Percentiles rank a stretch among this genome's conserved stretches.
phyloP scores from a whole-genome alignment of 2,329 filamentous ascomycete genomes.

The Bisporella sp. region DNA sequence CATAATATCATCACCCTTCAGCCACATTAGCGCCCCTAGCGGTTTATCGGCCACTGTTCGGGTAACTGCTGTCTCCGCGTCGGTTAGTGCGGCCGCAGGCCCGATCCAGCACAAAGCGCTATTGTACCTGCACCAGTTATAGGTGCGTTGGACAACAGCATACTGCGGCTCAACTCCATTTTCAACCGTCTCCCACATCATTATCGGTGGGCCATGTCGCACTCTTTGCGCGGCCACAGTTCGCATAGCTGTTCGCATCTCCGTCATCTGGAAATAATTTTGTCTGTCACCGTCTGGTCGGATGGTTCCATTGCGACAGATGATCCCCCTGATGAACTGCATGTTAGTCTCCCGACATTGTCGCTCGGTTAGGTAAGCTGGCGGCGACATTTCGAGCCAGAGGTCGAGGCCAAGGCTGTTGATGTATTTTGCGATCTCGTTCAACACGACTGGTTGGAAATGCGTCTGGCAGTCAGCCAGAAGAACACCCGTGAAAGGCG shows the following conservation, averaged over 20 bases:
- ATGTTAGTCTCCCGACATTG: conserved; percentile 9
- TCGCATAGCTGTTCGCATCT: conserved; percentile 16
- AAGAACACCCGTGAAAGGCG: conserved; percentile 8
- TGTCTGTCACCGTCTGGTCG: conserved; percentile 32
- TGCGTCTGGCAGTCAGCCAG: conserved; percentile 5
- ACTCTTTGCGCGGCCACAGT: conserved; percentile 16
- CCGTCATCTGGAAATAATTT: conserved; percentile 35
- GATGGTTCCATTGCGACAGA: conserved; percentile 37
- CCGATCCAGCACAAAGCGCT: conserved; percentile 17
- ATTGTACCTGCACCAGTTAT: conserved; percentile 19
- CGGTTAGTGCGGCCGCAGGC: conserved; percentile 9
- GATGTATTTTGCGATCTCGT: conserved; percentile 11
- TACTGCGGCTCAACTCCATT: conserved; percentile 17
- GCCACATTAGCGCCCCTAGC: conserved; percentile 22
- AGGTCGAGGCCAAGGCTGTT: conserved; percentile 8
- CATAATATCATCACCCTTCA: conserved; percentile 22
- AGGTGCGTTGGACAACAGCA: conserved; percentile 21
- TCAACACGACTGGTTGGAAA: conserved; percentile 11
- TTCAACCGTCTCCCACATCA: conserved; percentile 24
- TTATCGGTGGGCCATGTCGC: conserved; percentile 18
- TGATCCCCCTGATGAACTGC: conserved; percentile 28
- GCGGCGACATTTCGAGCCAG: conserved; percentile 18
- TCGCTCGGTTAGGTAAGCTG: conserved; percentile 13
- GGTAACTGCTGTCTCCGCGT: conserved; percentile 9
- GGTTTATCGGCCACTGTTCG: conserved; percentile 10